Conservation (phyloP, 441 rosid genomes). For the Raphanus hybrid region DNA sequence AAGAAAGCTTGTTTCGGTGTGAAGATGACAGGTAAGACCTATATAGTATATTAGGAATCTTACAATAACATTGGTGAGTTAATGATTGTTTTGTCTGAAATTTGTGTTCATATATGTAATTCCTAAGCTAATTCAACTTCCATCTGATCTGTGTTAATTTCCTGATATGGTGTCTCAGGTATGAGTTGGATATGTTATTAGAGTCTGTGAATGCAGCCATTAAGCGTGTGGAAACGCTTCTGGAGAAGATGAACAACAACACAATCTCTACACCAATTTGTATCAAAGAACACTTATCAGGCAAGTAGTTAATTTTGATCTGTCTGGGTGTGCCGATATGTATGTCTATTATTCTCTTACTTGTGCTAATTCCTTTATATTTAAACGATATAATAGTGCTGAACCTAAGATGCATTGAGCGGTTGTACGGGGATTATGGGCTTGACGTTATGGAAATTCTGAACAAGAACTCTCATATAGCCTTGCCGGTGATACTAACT, state of each 20-base stretch:
- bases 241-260: constrained; percentile 76
- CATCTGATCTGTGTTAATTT: constrained; percentile 36
- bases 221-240: constrained; percentile 82
- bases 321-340: background rate
- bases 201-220: constrained; percentile 88
- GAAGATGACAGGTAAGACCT: constrained; percentile 90
- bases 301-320: constrained; percentile 43
- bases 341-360: constrained; percentile 5
- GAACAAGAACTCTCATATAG: constrained; percentile 78
- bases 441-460: constrained; percentile 92
- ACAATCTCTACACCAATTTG: constrained; percentile 64
- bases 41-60: constrained; percentile 11
- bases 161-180: constrained; percentile 60
- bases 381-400: constrained; percentile 54
- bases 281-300: constrained; percentile 84
- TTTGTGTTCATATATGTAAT: background rate
- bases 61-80: constrained; percentile 6
- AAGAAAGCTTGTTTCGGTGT: constrained; percentile 94
- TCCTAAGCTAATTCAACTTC: background rate
- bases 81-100: constrained; percentile 1
- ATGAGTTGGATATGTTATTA: constrained; percentile 95
- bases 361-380: constrained; percentile 28
- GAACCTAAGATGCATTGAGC: constrained; percentile 91
- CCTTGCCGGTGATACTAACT: constrained; percentile 89
- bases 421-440: constrained; percentile 94